Evolutionary conservation across 2,329 filamentous ascomycete genomes (phyloP), one percentile per base, ranked within the genome.

Genomic region (Tolypocladium cylindrosporum): DNA sequence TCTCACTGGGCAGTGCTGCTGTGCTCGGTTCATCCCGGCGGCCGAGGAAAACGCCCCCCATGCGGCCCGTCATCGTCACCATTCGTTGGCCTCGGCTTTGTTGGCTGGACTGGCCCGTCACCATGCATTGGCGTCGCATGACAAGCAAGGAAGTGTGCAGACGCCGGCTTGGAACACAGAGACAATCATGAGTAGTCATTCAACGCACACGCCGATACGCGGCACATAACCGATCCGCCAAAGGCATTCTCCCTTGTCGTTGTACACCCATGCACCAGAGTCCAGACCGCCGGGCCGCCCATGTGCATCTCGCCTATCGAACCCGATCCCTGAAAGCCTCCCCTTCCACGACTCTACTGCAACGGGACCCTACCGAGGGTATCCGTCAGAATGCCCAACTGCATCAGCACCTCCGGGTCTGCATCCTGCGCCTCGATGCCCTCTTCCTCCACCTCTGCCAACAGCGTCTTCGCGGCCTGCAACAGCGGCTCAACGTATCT

Each of bases 401-500:
- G 74, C 68, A 75, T 71, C 53, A 65, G 60, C 34, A 71, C 64
- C 54, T 72, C 71, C 5, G 55, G 57, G 13, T 65, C 66, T 40
- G 61, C 62, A 2, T 62, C 66, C 37, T 69, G 68, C 1, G 67
- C 61, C 36, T 71, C 72, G 42, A 68, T 43, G 37, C 71, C 68
- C 50, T 68, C 69, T 57, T 71, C 69, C 11, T 67, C 68, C 41
- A 69, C 60, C 5, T 68, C 69, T 31, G 65, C 66, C 40, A 64
- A 64, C 52, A 79, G 57, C 52, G 60, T 68, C 62, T 70, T 73
- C 11, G 78, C 75, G 0, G 76, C 75, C 36, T 72, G 68, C 55
- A 77, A 62, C 54, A 87, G 65, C 3, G 84, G 84, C 57, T 78
- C 75, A 2, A 82, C 74, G 66, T 84, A 87, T 37, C 84, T 74